phyloP scores from a whole-genome alignment of 2,329 filamentous ascomycete genomes.

The Phyllosticta citriasiana region DNA sequence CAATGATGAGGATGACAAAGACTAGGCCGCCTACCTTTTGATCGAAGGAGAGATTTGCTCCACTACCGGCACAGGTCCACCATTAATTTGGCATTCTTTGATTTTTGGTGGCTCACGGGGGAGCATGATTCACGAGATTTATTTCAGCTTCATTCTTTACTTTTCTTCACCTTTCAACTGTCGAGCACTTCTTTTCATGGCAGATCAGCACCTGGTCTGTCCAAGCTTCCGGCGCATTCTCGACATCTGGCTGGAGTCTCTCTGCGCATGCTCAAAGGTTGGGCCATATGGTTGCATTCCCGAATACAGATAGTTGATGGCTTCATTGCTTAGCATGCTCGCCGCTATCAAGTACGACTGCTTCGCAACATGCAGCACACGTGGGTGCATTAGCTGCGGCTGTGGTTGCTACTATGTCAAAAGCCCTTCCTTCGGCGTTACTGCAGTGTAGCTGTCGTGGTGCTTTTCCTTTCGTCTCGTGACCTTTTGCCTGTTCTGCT shows the following conservation, averaged over 20 bases:
- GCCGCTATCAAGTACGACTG: neutral
- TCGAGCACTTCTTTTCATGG: neutral
- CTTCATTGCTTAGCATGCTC: neutral
- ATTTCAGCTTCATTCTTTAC: neutral
- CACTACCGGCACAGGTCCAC: neutral
- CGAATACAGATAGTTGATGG: neutral
- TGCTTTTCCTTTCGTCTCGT: too few relatives aligned
- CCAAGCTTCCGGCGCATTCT: neutral
- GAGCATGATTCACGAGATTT: neutral
- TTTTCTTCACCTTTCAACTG: neutral
- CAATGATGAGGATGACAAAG: neutral
- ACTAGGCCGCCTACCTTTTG: neutral
- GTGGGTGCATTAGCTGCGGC: too few relatives aligned
- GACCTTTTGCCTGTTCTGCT: too few relatives aligned
- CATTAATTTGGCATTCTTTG: neutral
- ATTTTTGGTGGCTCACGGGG: neutral
- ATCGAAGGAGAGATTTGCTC: neutral
- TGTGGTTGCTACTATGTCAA: too few relatives aligned
- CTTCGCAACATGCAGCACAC: neutral
- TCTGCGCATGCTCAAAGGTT: neutral
- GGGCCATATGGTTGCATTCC: neutral
- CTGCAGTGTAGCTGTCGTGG: neutral
- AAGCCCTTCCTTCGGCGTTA: too few relatives aligned
- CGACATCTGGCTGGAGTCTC: neutral
- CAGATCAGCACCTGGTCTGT: neutral